These are phyloP conservation scores for Eucalyptus sp. DNA, from an alignment of 345 rosid genomes.

Conservation along the genomic window DNA sequence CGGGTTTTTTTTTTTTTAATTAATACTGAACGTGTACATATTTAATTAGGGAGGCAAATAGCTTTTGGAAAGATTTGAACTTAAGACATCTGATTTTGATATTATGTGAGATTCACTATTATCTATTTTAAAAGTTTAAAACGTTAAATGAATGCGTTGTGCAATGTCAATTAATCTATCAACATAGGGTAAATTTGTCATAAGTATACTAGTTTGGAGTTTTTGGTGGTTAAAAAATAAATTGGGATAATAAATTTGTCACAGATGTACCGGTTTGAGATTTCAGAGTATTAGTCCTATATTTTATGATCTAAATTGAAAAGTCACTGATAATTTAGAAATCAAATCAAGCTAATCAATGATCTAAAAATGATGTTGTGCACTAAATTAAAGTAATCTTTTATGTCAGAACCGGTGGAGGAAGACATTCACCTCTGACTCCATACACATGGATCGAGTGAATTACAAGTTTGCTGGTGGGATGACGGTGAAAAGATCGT, in stretches of 20 bases:
- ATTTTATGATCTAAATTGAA: not conserved
- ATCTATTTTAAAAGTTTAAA: no score
- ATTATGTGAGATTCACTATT: not conserved
- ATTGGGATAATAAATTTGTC: no score
- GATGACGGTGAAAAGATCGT: not conserved
- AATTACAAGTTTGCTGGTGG: not conserved
- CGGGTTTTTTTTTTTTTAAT: no score
- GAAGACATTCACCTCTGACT: not conserved
- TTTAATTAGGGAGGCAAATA: not conserved
- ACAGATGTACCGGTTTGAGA: rapidly evolving
- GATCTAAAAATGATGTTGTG: not conserved
- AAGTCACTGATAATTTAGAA: rapidly evolving
- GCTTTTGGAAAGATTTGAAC: no score
- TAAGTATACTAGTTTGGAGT: no score
- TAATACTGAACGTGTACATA: not conserved
- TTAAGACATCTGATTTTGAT: rapidly evolving
- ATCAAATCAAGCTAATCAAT: not conserved
- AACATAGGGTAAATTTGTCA: no score
- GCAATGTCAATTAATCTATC: no score
- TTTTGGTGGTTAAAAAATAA: no score
- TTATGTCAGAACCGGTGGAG: no score
- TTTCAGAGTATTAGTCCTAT: not conserved
- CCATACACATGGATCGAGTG: not conserved
- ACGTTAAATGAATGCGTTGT: rapidly evolving
- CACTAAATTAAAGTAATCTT: rapidly evolving